These are phyloP conservation scores for Saccharomycopsis crataegensis DNA, from an alignment of 1,139 yeast species.

Conservation along the genomic window DNA sequence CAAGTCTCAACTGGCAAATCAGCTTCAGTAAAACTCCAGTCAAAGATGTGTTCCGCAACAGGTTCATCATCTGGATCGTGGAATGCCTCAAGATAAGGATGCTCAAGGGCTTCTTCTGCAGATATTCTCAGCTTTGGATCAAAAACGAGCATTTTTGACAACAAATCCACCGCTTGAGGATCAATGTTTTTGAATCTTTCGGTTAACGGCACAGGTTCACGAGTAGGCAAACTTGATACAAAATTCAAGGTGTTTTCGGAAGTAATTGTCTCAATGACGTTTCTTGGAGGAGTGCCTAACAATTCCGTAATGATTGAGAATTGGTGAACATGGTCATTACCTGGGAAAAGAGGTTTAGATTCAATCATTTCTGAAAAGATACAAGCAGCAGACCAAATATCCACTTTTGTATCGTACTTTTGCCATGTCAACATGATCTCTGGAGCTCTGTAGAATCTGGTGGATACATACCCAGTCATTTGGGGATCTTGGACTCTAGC, in stretches of 20 bases:
- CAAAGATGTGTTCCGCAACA: slow-evolving; percentile 83
- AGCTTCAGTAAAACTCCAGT: slow-evolving; percentile 98
- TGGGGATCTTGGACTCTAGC: slow-evolving; percentile 98
- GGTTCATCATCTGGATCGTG: slow-evolving; percentile 99
- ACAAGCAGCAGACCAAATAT: slow-evolving; percentile 99
- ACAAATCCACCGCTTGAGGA: slow-evolving; percentile 83
- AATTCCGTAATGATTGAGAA: slow-evolving; percentile 93
- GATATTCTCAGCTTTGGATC: slow-evolving; percentile 93
- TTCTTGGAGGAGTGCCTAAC: slow-evolving; percentile 93
- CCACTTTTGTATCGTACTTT: slow-evolving; percentile 97
- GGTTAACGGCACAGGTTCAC: slow-evolving; percentile 83
- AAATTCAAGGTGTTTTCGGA: slow-evolving; percentile 91
- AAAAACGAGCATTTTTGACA: slow-evolving; percentile 85
- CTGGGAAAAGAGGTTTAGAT: slow-evolving; percentile 98
- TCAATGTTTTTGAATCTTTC: slow-evolving; percentile 75
- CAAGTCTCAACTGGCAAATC: slow-evolving; percentile 97
- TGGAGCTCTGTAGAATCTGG: slow-evolving; percentile 96
- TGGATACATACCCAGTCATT: slow-evolving; percentile 97
- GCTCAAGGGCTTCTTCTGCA: slow-evolving; percentile 84
- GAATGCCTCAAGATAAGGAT: slow-evolving; percentile 93
- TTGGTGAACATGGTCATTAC: slow-evolving; percentile 97
- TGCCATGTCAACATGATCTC: slow-evolving; percentile 99
- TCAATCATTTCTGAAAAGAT: slow-evolving; percentile 98
- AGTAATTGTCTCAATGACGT: slow-evolving; percentile 92
- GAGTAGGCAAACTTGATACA: slow-evolving; percentile 86